A percentile compares a stretch with the other conserved stretches of the same genome.
Conservation (phyloP, 2,329 filamentous ascomycete species). For the Alternaria hordeiaustralica region DNA sequence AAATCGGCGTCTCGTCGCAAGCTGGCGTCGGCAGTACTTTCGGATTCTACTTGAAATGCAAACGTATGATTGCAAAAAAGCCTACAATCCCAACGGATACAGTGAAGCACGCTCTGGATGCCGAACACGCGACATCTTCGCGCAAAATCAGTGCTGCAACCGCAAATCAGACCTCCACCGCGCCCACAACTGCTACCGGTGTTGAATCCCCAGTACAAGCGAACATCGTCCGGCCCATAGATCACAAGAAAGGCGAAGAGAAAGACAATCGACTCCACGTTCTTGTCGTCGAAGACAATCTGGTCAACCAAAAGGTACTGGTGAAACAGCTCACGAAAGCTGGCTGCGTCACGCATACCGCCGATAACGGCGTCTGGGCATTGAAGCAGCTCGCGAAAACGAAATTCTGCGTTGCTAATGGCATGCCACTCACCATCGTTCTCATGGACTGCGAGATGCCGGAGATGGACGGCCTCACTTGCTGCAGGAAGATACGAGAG, state of each 20-base stretch:
- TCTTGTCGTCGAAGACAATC: constrained; percentile 47
- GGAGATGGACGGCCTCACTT: constrained; percentile 48
- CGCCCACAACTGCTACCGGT: neutral
- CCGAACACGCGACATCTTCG: neutral
- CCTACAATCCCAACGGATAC: constrained; percentile 1
- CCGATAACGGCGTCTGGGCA: constrained; percentile 43
- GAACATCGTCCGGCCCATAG: neutral
- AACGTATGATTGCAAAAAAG: constrained; percentile 14
- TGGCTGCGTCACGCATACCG: constrained; percentile 38
- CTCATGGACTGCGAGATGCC: constrained; percentile 51
- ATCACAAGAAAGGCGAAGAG: neutral
- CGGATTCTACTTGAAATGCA: constrained; percentile 43
- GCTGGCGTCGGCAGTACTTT: constrained; percentile 43
- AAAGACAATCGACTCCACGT: constrained; percentile 26
- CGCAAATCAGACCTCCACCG: neutral
- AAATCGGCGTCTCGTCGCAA: constrained; percentile 43
- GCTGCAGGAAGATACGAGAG: constrained; percentile 40
- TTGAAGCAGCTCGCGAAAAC: constrained; percentile 34
- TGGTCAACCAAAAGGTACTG: constrained; percentile 47
- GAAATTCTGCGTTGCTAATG: constrained; percentile 13
- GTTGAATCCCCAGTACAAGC: neutral
- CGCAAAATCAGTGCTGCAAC: neutral
- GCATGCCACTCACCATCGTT: constrained; percentile 36
- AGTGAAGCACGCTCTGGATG: constrained; percentile 3
- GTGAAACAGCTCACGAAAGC: constrained; percentile 41